Base-by-base conservation (phyloP, 2,329 filamentous ascomycete species). In the Phaeophleospora eucalypticola region DNA sequence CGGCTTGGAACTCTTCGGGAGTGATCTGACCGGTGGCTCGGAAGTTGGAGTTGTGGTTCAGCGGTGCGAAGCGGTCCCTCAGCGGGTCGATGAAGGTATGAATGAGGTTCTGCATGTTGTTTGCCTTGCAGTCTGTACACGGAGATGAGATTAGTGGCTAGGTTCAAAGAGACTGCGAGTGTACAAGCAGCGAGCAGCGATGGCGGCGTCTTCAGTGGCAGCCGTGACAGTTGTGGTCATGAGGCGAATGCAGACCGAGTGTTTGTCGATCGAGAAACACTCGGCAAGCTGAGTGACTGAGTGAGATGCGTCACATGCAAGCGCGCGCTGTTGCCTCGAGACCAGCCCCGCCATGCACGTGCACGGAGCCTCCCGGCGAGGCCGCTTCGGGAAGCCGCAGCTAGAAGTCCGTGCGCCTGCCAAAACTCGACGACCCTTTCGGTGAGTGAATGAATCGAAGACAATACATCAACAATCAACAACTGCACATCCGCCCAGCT, bases 11-110 rank as follows among this genome's bases (percentile, higher is more conserved):
- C 77, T 98, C 93, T 65, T 96, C 91, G 15, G 91, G 91, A 0
- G 91, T 97, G 71, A 98, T 93, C 73, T 97, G 87, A 57, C 93
- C 93, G 3, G 90, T 95, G 61, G 82, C 80, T 60, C 91, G 87
- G 72, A 98, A 98, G 56, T 88, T 97, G 3, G 91, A 97, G 43
- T 83, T 94, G 68, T 95, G 84, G 49, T 82, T 83, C 62, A 95
- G 84, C 34, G 90, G 90, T 10, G 91, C 89, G 70, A 94, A 91
- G 60, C 84, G 85, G 72, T 97, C 93, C 60, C 91, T 87, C 65
- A 95, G 83, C 59, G 84, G 89, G 69, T 95, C 93, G 68, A 96
- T 84, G 52, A 65, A 61, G 42, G 89, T 91, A 46, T 89, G 95
- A 71, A 94, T 89, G 63, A 96, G 80, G 73, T 90, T 84, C 68